Evolutionary conservation across 2,329 filamentous ascomycete species (phyloP).

Genomic region (Alternaria postmessia): DNA sequence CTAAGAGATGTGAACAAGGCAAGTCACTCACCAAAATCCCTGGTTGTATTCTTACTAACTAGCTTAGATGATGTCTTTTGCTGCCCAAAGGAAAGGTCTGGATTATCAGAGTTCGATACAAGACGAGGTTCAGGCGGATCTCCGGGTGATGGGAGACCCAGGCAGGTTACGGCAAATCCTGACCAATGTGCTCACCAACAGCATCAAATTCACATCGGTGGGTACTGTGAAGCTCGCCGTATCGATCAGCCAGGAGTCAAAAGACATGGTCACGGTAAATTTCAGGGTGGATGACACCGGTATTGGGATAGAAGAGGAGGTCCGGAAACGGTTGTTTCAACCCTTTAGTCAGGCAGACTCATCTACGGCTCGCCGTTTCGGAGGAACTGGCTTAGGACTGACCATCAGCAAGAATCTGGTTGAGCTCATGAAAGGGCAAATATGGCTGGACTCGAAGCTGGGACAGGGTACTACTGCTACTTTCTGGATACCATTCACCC

Average conservation of each 20-base stretch:
- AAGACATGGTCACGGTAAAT: constrained; percentile 71
- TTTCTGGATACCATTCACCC: constrained; percentile 81
- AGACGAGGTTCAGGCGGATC: constrained; percentile 67
- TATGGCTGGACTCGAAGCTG: constrained; percentile 71
- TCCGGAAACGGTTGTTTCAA: constrained; percentile 75
- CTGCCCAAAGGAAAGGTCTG: constrained; percentile 80
- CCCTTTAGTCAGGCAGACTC: constrained; percentile 85
- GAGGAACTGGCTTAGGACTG: constrained; percentile 78
- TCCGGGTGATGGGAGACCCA: constrained; percentile 87
- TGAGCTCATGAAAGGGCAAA: constrained; percentile 80
- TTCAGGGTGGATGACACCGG: constrained; percentile 81
- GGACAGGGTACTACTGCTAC: constrained; percentile 76
- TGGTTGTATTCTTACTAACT: not conserved
- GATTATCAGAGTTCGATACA: constrained; percentile 73
- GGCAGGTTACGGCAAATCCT: constrained; percentile 84
- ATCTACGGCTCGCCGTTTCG: constrained; percentile 79
- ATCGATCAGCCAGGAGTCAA: constrained; percentile 68
- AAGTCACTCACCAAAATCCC: not conserved
- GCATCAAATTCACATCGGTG: constrained; percentile 52
- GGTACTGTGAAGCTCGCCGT: constrained; percentile 66
- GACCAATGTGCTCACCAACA: constrained; percentile 74
- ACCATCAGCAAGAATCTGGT: constrained; percentile 82
- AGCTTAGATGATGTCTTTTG: constrained; percentile 77
- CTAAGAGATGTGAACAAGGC: constrained; percentile 79
- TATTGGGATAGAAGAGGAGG: constrained; percentile 82